A percentile compares a stretch with the other conserved stretches of the same genome.
Conservation (phyloP, 1,284 basidiomycete species). For the Baeospora myosura region DNA sequence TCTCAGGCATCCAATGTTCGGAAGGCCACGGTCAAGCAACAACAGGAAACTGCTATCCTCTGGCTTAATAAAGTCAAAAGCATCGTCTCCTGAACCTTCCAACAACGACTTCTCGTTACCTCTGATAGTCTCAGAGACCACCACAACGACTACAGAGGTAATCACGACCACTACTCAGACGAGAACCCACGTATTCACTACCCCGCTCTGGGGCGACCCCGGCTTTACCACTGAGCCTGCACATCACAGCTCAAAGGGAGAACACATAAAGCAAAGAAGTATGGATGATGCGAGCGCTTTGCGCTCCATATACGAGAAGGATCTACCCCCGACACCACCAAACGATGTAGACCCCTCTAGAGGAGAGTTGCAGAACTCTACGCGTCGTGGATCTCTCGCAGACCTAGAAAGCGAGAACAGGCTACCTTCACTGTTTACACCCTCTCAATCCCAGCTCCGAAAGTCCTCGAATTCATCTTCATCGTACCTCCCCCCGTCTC, state of each 20-base stretch:
- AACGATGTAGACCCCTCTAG: not conserved
- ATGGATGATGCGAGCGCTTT: constrained; percentile 13
- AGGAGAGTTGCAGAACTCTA: no score
- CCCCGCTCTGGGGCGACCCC: constrained; percentile 58
- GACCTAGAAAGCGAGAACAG: constrained; percentile 7
- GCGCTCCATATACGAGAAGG: constrained; percentile 46
- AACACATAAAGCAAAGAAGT: constrained; percentile 6
- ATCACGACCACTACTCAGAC: constrained; percentile 45
- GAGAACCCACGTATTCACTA: constrained; percentile 55
- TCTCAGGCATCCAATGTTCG: no score
- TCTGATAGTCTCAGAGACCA: constrained; percentile 38
- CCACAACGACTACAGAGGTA: constrained; percentile 42
- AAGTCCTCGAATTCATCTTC: constrained; percentile 14
- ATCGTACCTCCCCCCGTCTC: no score
- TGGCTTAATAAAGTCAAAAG: no score
- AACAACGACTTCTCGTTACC: no score
- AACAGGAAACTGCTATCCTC: no score
- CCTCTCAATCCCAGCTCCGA: no score
- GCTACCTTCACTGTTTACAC: constrained; percentile 9
- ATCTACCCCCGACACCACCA: constrained; percentile 47
- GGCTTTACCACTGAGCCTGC: no score
- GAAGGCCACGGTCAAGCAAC: no score
- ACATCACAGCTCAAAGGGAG: no score
- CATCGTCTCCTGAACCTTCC: no score
- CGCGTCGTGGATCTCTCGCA: constrained; percentile 6